Percentiles rank a stretch among this genome's conserved stretches.
phyloP scores from a whole-genome alignment of 2,329 filamentous ascomycete species.

The Ophiostoma populinum region DNA sequence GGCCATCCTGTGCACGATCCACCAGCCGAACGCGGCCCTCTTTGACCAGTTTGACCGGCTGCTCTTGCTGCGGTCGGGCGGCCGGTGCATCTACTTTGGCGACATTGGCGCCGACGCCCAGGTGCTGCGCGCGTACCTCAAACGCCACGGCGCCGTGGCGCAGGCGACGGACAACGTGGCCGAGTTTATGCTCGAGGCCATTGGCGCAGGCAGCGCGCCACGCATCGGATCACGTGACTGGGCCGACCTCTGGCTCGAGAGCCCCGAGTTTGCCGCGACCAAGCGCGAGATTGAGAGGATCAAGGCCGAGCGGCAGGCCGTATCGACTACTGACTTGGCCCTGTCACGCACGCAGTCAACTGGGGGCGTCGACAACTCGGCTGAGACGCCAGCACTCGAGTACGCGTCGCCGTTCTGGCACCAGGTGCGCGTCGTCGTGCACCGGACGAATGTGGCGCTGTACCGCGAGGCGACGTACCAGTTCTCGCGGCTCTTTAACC shows the following conservation, averaged over 20 bases:
- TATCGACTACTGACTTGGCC: slow-evolving; percentile 11
- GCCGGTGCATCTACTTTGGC: slow-evolving; percentile 72
- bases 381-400: slow-evolving; percentile 31
- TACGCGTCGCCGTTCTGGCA: slow-evolving; percentile 67
- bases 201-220: slow-evolving; percentile 56
- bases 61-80: slow-evolving; percentile 60
- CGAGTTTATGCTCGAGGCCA: slow-evolving; percentile 76
- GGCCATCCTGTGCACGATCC: slow-evolving; percentile 79
- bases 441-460: slow-evolving; percentile 59
- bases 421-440: slow-evolving; percentile 60
- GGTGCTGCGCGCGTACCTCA: slow-evolving; percentile 48
- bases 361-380: slow-evolving; percentile 12
- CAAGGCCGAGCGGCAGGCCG: slow-evolving; percentile 42
- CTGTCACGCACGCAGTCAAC: slow-evolving; percentile 12
- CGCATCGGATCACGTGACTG: slow-evolving; percentile 62
- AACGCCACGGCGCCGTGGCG: slow-evolving; percentile 41
- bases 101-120: slow-evolving; percentile 62
- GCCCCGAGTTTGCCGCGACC: slow-evolving; percentile 47
- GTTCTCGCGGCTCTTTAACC: slow-evolving; percentile 75
- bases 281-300: slow-evolving; percentile 51
- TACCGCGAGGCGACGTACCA: slow-evolving; percentile 82
- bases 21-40: slow-evolving; percentile 71
- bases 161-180: slow-evolving; percentile 39
- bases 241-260: slow-evolving; percentile 63
- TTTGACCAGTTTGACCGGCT: slow-evolving; percentile 82